A percentile compares a stretch with the other conserved stretches of the same genome.
These are phyloP conservation scores for Sphaerostilbella broomeana DNA, from an alignment of 2,329 filamentous ascomycete genomes.

Conservation along the genomic window DNA sequence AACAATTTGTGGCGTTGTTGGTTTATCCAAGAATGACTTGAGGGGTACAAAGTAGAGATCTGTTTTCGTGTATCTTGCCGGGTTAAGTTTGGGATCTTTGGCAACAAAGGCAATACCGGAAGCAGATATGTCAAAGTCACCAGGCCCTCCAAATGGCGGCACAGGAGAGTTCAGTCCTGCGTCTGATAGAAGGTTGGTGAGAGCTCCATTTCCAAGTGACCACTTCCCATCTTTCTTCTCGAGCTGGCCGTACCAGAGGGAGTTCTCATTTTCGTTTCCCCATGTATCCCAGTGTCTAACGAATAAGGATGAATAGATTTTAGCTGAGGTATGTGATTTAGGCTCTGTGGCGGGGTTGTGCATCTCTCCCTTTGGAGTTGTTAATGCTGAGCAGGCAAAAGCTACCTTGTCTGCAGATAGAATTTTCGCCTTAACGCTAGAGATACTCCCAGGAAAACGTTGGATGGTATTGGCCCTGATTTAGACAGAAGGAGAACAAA, in stretches of 20 bases:
- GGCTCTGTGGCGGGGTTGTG: conserved; percentile 57
- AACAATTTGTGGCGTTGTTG: conserved; percentile 43
- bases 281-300: conserved; percentile 82
- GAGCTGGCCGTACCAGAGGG: conserved; percentile 66
- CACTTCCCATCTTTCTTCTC: conserved; percentile 36
- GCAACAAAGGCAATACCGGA: conserved; percentile 65
- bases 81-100: conserved; percentile 65
- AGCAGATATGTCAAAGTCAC: conserved; percentile 70
- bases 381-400: conserved; percentile 55
- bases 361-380: conserved; percentile 61
- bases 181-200: conserved; percentile 59
- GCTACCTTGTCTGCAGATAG: conserved; percentile 45
- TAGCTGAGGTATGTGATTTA: conserved; percentile 56
- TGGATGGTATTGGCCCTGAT: conserved; percentile 14
- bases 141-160: conserved; percentile 68
- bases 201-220: conserved; percentile 35
- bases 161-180: conserved; percentile 60
- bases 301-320: conserved; percentile 67
- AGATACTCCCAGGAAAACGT: conserved; percentile 45
- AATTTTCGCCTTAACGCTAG: conserved; percentile 53
- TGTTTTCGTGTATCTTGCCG: conserved; percentile 71
- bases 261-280: conserved; percentile 59
- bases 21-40: conserved; percentile 50
- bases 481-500: conserved; percentile 14
- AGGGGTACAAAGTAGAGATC: conserved; percentile 71